Conservation (phyloP, 805 yeast genomes). For the Wickerhamiella siamensis region DNA sequence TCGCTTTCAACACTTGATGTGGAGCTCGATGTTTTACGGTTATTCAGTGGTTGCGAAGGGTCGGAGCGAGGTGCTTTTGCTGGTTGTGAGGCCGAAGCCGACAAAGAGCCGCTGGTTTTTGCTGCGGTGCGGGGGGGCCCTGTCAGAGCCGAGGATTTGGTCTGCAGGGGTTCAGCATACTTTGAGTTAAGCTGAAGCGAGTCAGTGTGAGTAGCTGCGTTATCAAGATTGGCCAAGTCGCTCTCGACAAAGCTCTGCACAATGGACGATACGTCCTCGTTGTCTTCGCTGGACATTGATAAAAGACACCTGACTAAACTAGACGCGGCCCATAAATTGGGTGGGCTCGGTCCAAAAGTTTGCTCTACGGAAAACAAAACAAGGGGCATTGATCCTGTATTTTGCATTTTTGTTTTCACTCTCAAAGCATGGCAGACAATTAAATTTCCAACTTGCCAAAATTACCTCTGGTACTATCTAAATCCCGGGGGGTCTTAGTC, state of each 20-base stretch:
- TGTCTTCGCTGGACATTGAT: background rate
- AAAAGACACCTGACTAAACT: background rate
- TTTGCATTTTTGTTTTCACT: too few species aligned
- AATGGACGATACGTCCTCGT: slow-evolving; percentile 19
- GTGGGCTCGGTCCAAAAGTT: too few species aligned
- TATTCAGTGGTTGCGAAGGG: background rate
- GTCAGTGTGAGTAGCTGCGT: slow-evolving; percentile 17
- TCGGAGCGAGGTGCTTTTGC: background rate
- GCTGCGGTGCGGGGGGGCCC: background rate
- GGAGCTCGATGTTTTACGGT: background rate
- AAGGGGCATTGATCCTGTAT: too few species aligned
- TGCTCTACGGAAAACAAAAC: too few species aligned
- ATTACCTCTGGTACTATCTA: too few species aligned
- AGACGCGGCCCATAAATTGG: too few species aligned
- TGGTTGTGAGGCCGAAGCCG: background rate
- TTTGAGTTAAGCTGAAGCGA: slow-evolving; percentile 16
- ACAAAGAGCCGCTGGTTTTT: background rate
- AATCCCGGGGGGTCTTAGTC: too few species aligned
- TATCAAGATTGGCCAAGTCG: slow-evolving; percentile 23
- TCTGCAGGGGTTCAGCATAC: slow-evolving; percentile 1
- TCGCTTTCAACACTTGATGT: slow-evolving; percentile 2
- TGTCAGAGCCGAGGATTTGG: slow-evolving; percentile 1
- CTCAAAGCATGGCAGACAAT: too few species aligned
- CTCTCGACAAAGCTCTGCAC: slow-evolving; percentile 22
- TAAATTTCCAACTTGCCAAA: too few species aligned